Percentiles rank a stretch among this genome's conserved stretches.
These are phyloP conservation scores for Vitis hybrid DNA, from an alignment of 177 flowering plant species.

Conservation along the genomic window DNA sequence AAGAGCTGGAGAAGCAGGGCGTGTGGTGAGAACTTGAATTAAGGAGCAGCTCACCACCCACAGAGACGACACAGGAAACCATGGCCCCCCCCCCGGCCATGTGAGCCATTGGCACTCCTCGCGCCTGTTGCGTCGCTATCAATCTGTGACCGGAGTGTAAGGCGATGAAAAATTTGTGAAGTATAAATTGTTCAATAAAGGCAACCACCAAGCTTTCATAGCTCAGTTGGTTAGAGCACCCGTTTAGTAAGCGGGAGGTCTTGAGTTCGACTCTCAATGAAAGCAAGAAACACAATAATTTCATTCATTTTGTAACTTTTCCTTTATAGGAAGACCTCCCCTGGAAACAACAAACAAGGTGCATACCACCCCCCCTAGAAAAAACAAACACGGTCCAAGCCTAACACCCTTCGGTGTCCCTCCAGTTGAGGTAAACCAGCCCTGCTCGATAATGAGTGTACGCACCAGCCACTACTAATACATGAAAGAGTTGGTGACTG, in stretches of 20 bases:
- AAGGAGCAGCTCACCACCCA: too few species aligned
- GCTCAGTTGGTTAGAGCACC: constrained; percentile 97
- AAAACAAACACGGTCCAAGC: background rate
- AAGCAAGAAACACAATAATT: constrained; percentile 32
- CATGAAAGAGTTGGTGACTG: constrained; percentile 93
- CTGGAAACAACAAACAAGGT: background rate
- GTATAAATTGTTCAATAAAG: too few species aligned
- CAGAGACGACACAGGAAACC: too few species aligned
- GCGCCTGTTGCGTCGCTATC: too few species aligned
- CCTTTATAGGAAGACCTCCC: too few species aligned
- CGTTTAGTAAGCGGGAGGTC: constrained; percentile 97
- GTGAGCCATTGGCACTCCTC: too few species aligned
- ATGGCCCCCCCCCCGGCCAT: too few species aligned
- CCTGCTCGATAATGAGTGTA: constrained; percentile 88
- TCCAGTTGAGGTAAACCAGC: constrained; percentile 80
- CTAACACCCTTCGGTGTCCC: constrained; percentile 77
- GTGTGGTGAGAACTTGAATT: too few species aligned
- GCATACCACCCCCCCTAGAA: background rate
- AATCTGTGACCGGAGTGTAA: too few species aligned
- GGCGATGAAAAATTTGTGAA: too few species aligned
- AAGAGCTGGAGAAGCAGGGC: too few species aligned
- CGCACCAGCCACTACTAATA: constrained; percentile 91
- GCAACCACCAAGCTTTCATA: constrained; percentile 44
- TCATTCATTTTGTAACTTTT: too few species aligned
- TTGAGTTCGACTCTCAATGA: constrained; percentile 87